phyloP scores from a whole-genome alignment of 331 rosid species.

The Acacia concinna region DNA sequence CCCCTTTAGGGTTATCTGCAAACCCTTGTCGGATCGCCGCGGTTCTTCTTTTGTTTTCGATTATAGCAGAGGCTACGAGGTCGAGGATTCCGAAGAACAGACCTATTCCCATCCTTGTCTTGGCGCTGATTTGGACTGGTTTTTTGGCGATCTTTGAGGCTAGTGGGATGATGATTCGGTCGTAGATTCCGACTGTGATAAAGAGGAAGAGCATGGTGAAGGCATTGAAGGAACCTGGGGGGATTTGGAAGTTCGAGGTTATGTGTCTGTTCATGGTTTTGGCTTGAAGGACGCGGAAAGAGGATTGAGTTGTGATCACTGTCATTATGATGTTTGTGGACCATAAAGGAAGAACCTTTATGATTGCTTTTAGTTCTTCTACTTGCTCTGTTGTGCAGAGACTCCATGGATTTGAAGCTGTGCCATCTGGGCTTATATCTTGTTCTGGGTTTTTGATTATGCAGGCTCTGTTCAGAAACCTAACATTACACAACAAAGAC shows the following conservation, averaged over 20 bases:
- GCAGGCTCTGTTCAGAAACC: conserved; percentile 69
- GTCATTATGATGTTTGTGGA: conserved; percentile 50
- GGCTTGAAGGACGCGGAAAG: conserved; percentile 67
- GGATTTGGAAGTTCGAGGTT: conserved; percentile 50
- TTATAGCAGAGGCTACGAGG: conserved; percentile 49
- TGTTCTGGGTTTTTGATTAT: conserved; percentile 43
- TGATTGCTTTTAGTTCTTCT: conserved; percentile 66
- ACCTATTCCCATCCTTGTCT: conserved; percentile 63
- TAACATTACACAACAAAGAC: conserved; percentile 14
- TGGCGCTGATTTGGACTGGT: conserved; percentile 44
- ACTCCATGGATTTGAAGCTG: conserved; percentile 60
- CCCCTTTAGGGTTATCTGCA: conserved; percentile 36
- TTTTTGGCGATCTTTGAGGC: conserved; percentile 56
- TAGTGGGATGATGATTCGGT: conserved; percentile 52
- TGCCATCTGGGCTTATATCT: conserved; percentile 47
- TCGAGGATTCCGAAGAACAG: conserved; percentile 44
- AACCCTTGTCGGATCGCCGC: conserved; percentile 47
- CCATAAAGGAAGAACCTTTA: conserved; percentile 69
- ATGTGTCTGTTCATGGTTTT: conserved; percentile 62
- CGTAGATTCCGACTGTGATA: conserved; percentile 55
- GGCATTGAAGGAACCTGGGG: conserved; percentile 62
- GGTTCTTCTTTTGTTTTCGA: conserved; percentile 47
- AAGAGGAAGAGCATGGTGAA: conserved; percentile 45
- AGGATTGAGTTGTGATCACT: conserved; percentile 45
- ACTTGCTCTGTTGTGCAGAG: conserved; percentile 76